These are phyloP conservation scores for Leccinum ochraceum DNA, from an alignment of 768 basidiomycete species.

Conservation along the genomic window DNA sequence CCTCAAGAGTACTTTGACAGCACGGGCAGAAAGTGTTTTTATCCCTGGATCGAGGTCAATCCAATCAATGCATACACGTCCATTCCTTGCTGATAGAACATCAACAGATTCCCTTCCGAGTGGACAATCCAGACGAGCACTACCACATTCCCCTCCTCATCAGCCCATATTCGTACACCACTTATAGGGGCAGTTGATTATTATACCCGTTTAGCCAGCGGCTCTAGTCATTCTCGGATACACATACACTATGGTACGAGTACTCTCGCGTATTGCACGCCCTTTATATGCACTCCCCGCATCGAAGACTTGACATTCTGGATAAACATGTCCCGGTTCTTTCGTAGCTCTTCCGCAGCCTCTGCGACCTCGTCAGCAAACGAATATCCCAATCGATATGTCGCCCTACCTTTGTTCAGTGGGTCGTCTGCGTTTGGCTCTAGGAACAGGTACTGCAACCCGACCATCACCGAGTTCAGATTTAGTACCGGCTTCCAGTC, in stretches of 20 bases:
- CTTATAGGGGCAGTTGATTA: constrained; percentile 83
- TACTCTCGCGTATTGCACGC: constrained; percentile 80
- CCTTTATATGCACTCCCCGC: constrained; percentile 77
- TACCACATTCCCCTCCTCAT: constrained; percentile 92
- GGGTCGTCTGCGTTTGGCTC: constrained; percentile 99
- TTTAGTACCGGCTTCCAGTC: constrained; percentile 99
- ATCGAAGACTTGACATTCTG: constrained; percentile 86
- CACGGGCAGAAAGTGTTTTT: constrained; percentile 69
- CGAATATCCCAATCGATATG: not conserved
- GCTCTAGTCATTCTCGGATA: constrained; percentile 10
- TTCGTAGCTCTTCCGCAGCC: constrained; percentile 92
- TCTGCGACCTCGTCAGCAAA: constrained; percentile 51
- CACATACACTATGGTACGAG: constrained; percentile 40
- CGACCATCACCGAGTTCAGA: constrained; percentile 97
- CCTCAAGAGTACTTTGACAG: constrained; percentile 79
- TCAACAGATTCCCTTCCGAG: constrained; percentile 72
- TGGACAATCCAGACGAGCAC: constrained; percentile 74
- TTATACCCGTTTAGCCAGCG: constrained; percentile 2
- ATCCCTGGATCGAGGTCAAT: constrained; percentile 87
- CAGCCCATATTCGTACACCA: constrained; percentile 90
- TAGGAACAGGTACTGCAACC: constrained; percentile 95
- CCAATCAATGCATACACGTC: not conserved
- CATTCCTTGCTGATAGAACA: constrained; percentile 9
- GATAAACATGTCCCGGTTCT: constrained; percentile 81
- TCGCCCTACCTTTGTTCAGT: constrained; percentile 90